Evolutionary conservation across 1,284 basidiomycete species (phyloP).

Genomic region (Phellinidium pouzarii): DNA sequence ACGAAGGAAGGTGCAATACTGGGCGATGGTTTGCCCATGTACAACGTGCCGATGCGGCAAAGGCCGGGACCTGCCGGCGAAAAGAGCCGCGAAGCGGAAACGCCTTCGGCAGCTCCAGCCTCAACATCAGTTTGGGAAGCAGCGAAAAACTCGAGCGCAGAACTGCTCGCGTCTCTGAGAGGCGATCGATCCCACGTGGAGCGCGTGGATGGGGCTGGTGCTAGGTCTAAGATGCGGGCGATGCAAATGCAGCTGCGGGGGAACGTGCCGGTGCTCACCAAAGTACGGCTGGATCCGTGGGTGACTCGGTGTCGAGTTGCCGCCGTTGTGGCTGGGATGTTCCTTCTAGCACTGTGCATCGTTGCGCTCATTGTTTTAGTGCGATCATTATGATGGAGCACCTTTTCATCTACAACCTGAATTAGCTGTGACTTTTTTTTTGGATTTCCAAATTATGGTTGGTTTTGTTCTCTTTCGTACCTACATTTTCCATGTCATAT

Average conservation of each 20-base stretch:
- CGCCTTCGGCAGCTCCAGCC: conserved; percentile 19
- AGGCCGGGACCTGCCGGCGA: conserved; percentile 1
- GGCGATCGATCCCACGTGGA: conserved; percentile 11
- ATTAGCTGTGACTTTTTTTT: no score
- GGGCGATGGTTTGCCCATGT: neutral
- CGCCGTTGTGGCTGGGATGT: conserved; percentile 34
- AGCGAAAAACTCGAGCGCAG: conserved; percentile 15
- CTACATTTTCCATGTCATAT: no score
- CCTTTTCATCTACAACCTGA: no score
- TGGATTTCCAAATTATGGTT: no score
- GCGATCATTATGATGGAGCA: conserved; percentile 13
- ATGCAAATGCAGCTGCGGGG: conserved; percentile 15
- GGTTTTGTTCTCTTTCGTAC: no score
- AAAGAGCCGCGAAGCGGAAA: conserved; percentile 23
- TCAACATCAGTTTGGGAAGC: conserved; percentile 31
- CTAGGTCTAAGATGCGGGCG: conserved; percentile 21
- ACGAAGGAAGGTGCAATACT: conserved; percentile 12
- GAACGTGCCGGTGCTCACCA: conserved; percentile 21
- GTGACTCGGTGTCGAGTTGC: conserved; percentile 41
- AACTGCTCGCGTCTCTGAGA: conserved; percentile 12
- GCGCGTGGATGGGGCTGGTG: conserved; percentile 23
- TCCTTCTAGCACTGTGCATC: conserved; percentile 32
- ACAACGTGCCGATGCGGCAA: neutral
- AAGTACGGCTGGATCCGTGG: conserved; percentile 33
- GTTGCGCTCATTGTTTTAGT: conserved; percentile 33